Evolutionary conservation across 2,329 filamentous ascomycete genomes (phyloP).

Genomic region (Pseudocercospora vitis): DNA sequence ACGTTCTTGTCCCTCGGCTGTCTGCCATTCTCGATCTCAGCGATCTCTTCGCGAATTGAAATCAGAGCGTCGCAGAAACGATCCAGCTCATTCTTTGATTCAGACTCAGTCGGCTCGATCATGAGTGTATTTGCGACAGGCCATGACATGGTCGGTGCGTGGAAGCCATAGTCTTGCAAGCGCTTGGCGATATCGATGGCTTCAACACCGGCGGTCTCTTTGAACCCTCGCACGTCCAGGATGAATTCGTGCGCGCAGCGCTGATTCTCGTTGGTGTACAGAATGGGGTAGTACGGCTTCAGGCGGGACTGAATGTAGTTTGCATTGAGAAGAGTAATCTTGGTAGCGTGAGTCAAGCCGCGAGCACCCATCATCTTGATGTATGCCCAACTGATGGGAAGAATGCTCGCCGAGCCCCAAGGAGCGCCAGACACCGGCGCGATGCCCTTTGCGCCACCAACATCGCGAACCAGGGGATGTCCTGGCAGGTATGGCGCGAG

Average conservation of each 20-base stretch:
- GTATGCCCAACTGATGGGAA: conserved; percentile 93
- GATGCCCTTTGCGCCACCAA: conserved; percentile 58
- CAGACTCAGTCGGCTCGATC: conserved; percentile 95
- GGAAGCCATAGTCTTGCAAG: conserved; percentile 95
- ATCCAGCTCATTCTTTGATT: conserved; percentile 88
- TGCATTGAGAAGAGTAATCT: conserved; percentile 90
- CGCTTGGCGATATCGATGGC: conserved; percentile 95
- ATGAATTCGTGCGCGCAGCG: conserved; percentile 98
- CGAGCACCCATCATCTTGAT: conserved; percentile 87
- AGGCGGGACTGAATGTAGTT: conserved; percentile 94
- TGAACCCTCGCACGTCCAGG: conserved; percentile 82
- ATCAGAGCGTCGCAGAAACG: conserved; percentile 90
- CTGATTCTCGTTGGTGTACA: conserved; percentile 88
- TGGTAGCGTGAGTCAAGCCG: conserved; percentile 84
- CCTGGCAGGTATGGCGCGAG: conserved; percentile 74
- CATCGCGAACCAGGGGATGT: conserved; percentile 60
- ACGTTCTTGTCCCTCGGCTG: conserved; percentile 76
- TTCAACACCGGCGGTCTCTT: conserved; percentile 78
- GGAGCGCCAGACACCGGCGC: conserved; percentile 77
- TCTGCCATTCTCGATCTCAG: conserved; percentile 75
- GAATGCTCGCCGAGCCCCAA: conserved; percentile 85
- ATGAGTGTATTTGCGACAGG: conserved; percentile 93
- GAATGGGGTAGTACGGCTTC: conserved; percentile 79
- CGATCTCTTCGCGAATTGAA: conserved; percentile 81
- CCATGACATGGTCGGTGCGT: conserved; percentile 96